A percentile compares a stretch with the other conserved stretches of the same genome.
Evolutionary conservation across 106 monocot genomes (phyloP).

Genomic region (Dioscorea dumetorum): DNA sequence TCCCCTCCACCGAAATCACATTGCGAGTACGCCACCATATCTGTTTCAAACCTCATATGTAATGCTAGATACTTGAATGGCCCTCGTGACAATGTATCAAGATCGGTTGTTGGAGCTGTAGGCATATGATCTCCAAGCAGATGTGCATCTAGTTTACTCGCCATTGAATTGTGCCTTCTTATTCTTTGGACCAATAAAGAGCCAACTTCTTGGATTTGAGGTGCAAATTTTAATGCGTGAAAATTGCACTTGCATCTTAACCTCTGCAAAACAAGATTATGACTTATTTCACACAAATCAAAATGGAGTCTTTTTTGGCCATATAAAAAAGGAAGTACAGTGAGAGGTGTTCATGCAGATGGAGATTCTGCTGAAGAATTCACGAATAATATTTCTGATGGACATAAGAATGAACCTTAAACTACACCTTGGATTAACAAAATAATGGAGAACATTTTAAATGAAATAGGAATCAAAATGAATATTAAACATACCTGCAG

Average conservation of each 20-base stretch:
- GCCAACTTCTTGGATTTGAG: slow-evolving; percentile 61
- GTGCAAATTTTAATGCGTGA: slow-evolving; percentile 79
- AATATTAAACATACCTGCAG: slow-evolving; percentile 46
- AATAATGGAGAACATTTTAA: too few relatives aligned
- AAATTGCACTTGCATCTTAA: slow-evolving; percentile 93
- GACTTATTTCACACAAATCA: too few relatives aligned
- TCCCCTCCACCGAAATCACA: slow-evolving; percentile 87
- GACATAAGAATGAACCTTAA: too few relatives aligned
- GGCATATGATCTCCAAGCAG: slow-evolving; percentile 46
- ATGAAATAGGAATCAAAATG: slow-evolving; percentile 2
- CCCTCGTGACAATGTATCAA: slow-evolving; percentile 4
- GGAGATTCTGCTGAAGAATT: too few relatives aligned
- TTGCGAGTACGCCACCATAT: slow-evolving; percentile 92
- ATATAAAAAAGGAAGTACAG: too few relatives aligned
- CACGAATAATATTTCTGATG: too few relatives aligned
- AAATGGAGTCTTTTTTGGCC: too few relatives aligned
- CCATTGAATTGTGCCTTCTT: slow-evolving; percentile 23
- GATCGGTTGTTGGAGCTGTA: neutral
- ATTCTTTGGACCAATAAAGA: slow-evolving; percentile 64
- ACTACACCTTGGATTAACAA: too few relatives aligned
- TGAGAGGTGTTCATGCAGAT: too few relatives aligned
- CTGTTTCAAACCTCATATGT: slow-evolving; percentile 92
- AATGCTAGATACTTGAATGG: slow-evolving; percentile 67
- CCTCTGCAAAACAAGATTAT: slow-evolving; percentile 33
- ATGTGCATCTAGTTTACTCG: slow-evolving; percentile 32